These are phyloP conservation scores for Ambrosiella beaveri DNA, from an alignment of 2,329 filamentous ascomycete species.

Conservation along the genomic window DNA sequence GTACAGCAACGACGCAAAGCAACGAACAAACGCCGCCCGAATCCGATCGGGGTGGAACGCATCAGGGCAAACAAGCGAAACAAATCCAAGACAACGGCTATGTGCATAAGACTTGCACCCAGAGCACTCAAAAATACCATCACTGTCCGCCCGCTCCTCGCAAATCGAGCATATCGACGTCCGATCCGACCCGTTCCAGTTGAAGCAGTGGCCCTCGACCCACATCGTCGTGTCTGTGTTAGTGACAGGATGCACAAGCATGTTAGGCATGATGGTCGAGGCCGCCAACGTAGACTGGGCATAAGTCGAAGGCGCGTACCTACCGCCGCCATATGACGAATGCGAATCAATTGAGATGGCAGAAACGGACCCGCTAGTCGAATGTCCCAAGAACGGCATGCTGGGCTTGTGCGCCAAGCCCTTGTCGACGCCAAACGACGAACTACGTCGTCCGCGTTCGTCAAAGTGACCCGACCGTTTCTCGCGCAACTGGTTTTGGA, in stretches of 20 bases:
- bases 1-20: slow-evolving; percentile 47
- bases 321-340: slow-evolving; percentile 50
- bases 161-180: slow-evolving; percentile 53
- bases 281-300: slow-evolving; percentile 73
- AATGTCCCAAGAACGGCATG: slow-evolving; percentile 54
- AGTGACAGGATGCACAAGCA: slow-evolving; percentile 60
- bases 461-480: slow-evolving; percentile 92
- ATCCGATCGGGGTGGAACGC: slow-evolving; percentile 46
- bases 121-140: slow-evolving; percentile 59
- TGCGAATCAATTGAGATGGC: slow-evolving; percentile 44
- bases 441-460: slow-evolving; percentile 65
- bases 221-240: slow-evolving; percentile 68
- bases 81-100: slow-evolving; percentile 42
- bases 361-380: slow-evolving; percentile 40
- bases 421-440: slow-evolving; percentile 73
- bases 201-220: slow-evolving; percentile 73
- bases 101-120: slow-evolving; percentile 44
- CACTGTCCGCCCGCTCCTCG: slow-evolving; percentile 53
- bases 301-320: slow-evolving; percentile 70
- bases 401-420: slow-evolving; percentile 52
- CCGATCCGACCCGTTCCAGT: slow-evolving; percentile 40
- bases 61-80: slow-evolving; percentile 44
- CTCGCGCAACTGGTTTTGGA: slow-evolving; percentile 73
- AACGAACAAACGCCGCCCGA: slow-evolving; percentile 46
- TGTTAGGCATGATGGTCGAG: slow-evolving; percentile 72